Conservation (phyloP, 2,329 filamentous ascomycete genomes). For the Acrocalymma vagum region DNA sequence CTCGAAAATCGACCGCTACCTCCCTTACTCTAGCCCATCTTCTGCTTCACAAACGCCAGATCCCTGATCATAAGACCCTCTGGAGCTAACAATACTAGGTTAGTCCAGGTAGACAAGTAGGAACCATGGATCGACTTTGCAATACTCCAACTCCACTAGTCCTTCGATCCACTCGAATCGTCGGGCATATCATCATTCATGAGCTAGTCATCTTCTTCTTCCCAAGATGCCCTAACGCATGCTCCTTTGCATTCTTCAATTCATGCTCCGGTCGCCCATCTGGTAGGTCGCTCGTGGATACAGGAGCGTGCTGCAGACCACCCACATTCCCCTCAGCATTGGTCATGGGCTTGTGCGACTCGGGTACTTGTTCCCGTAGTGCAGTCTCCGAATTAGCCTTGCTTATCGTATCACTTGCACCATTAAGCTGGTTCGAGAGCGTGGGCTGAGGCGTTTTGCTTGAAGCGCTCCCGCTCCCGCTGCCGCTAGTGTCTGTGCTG, state of each 20-base stretch:
- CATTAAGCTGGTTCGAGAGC: conserved; percentile 25
- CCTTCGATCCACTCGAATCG: no score
- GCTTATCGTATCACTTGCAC: conserved; percentile 9
- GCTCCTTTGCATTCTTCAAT: conserved; percentile 45
- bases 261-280: conserved; percentile 51
- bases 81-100: no score
- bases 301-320: conserved; percentile 38
- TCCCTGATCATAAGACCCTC: no score
- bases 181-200: conserved; percentile 12
- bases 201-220: conserved; percentile 30
- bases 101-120: no score
- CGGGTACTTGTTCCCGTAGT: conserved; percentile 21
- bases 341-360: conserved; percentile 25
- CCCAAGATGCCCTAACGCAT: conserved; percentile 40
- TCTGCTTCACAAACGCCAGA: conserved; percentile 1
- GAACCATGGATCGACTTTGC: no score
- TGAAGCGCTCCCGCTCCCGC: conserved; percentile 23
- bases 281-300: conserved; percentile 52
- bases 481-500: conserved; percentile 15
- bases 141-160: no score
- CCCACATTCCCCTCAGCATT: conserved; percentile 30
- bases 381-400: conserved; percentile 6
- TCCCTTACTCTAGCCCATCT: conserved; percentile 7
- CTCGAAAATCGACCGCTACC: background rate
- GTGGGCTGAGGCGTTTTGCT: no score